A percentile compares a stretch with the other conserved stretches of the same genome.
Conservation (phyloP, 2,329 filamentous ascomycete species). For the Sphaerulina vaccinii region DNA sequence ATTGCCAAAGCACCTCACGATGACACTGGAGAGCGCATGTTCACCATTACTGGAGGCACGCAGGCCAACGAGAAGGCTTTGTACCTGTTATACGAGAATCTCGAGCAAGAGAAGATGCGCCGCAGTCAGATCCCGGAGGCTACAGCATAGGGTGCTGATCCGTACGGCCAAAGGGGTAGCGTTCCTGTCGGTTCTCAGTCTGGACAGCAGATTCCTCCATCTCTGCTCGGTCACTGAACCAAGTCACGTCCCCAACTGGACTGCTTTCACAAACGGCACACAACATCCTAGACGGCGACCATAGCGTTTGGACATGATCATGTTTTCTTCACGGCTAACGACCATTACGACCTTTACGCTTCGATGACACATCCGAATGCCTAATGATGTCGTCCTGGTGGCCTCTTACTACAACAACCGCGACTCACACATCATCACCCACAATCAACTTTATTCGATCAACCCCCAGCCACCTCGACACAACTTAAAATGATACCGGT, state of each 20-base stretch:
- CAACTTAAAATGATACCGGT: conserved; percentile 14
- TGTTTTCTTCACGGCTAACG: conserved; percentile 29
- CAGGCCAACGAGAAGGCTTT: conserved; percentile 93
- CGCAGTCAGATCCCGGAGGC: conserved; percentile 70
- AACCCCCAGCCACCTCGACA: conserved; percentile 12
- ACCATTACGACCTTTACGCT: conserved; percentile 32
- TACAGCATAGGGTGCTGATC: conserved; percentile 34
- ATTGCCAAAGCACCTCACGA: conserved; percentile 97
- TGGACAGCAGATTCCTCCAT: conserved; percentile 13
- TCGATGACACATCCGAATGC: conserved; percentile 29
- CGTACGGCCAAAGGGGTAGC: conserved; percentile 12
- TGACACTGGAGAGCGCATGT: conserved; percentile 98
- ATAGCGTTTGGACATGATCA: conserved; percentile 21
- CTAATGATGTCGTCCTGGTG: conserved; percentile 24
- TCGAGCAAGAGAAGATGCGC: conserved; percentile 98
- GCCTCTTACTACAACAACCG: conserved; percentile 12
- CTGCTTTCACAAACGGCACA: conserved; percentile 3
- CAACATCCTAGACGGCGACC: neutral
- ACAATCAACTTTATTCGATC: conserved; percentile 12
- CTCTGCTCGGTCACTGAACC: conserved; percentile 17
- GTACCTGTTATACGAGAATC: conserved; percentile 96
- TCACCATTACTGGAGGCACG: conserved; percentile 96
- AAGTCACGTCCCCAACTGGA: neutral
- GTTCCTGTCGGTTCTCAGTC: neutral
- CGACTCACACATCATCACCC: conserved; percentile 9